Evolutionary conservation across 2,329 filamentous ascomycete species (phyloP), one percentile per base, ranked within the genome.

Genomic region (Neopestalotiopsis clavispora): DNA sequence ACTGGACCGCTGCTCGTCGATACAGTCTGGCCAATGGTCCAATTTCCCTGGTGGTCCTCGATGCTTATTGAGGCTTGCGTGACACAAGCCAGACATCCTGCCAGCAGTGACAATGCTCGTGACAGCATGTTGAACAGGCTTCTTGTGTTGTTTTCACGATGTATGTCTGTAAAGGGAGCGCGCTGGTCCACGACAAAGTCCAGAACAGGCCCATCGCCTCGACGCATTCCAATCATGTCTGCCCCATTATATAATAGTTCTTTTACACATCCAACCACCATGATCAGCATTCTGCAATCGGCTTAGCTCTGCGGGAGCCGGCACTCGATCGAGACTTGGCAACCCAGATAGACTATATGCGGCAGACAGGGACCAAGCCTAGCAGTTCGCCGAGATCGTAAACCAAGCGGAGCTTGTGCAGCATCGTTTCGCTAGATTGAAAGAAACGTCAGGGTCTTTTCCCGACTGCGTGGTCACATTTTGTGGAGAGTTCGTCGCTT

Each of bases 11-110:
- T 67, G 14, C 52, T 42, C 9, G 65, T 67, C 32, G 42, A 6
- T 10, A 67, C 65, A n/a, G 56, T 34, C 49, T 66, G 64, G 14
- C 64, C 64, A 23, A 66, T 40, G 10, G 42, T 66, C 64, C 64
- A 66, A 17, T 64, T 30, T 20, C 17, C 28, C 40, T 45, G 40
- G 17, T 20, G 61, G 7, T n/a, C 23, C 10, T 12, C 20, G 14
- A 34, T 7, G 7, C 13, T 10, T 4, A 28, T 28, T 23, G 61
- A 64, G 20, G n/a, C 61, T 12, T 62, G 59, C 23, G 61, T n/a
- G 42, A 20, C n/a, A 10, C 17, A 28, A 28, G 13, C 38, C 20
- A 64, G 61, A 38, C 28, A 38, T 49, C 14, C 20, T 34, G 30
- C 28, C 6, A 64, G 38, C n/a, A 49, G 1, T 64, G 23, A 20